A percentile compares a stretch with the other conserved stretches of the same genome.
phyloP scores from a whole-genome alignment of 768 basidiomycete genomes.

The Trametes cingulata region DNA sequence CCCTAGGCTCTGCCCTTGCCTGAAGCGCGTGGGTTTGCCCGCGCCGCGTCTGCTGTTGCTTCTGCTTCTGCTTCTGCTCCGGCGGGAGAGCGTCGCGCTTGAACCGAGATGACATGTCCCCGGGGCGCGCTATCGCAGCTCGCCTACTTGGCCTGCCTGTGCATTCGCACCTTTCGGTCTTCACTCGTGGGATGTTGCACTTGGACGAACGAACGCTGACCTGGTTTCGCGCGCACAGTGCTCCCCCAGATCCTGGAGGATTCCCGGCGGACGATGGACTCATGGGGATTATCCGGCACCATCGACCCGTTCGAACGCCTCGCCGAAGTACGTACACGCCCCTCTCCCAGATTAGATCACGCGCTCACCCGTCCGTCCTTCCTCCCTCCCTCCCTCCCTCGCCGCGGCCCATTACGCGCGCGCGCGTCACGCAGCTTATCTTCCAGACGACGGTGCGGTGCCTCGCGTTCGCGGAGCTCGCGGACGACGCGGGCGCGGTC shows the following conservation, averaged over 20 bases:
- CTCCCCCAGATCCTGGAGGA: slow-evolving; percentile 67
- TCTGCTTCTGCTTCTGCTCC: not conserved
- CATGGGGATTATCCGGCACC: slow-evolving; percentile 64
- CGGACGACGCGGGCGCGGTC: slow-evolving; percentile 63
- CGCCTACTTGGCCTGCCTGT: no score
- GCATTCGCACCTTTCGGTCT: not conserved
- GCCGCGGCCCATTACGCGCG: not conserved
- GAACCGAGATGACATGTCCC: not conserved
- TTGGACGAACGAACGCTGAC: no score
- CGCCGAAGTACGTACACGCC: slow-evolving; percentile 35
- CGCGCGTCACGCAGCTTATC: slow-evolving; percentile 41
- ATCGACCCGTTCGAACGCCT: slow-evolving; percentile 75
- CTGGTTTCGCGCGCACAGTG: slow-evolving; percentile 47
- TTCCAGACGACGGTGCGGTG: slow-evolving; percentile 76
- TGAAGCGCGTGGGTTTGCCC: not conserved
- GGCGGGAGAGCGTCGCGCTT: not conserved
- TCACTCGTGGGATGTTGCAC: not conserved
- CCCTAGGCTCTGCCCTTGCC: no score
- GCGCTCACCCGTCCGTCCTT: slow-evolving; percentile 8
- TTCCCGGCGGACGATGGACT: slow-evolving; percentile 57
- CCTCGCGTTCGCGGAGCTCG: slow-evolving; percentile 67
- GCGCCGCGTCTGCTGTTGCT: no score
- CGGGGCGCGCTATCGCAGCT: not conserved
- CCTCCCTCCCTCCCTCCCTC: no score
- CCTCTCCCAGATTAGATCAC: slow-evolving; percentile 3